phyloP scores from a whole-genome alignment of 2,329 filamentous ascomycete species.

The Bipolaris sorokiniana region DNA sequence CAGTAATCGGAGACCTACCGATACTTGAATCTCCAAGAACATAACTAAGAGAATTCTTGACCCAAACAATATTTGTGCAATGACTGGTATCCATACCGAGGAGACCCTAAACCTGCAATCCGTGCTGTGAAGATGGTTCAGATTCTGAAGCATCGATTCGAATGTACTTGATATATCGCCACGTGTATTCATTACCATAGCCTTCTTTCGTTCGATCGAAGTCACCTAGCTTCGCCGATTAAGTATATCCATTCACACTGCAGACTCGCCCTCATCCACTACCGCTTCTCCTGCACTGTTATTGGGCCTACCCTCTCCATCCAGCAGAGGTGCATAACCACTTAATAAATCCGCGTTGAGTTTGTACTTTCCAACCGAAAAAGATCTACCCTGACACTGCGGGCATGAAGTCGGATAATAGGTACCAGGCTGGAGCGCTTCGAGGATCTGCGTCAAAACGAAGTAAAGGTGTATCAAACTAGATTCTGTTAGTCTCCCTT shows the following conservation, averaged over 20 bases:
- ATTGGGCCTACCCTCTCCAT: background rate
- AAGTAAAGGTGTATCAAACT: slow-evolving; percentile 38
- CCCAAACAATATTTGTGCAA: too few species aligned
- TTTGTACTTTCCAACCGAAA: slow-evolving; percentile 20
- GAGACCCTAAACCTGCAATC: too few species aligned
- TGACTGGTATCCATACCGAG: too few species aligned
- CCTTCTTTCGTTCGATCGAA: background rate
- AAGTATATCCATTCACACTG: background rate
- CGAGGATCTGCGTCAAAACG: slow-evolving; percentile 21
- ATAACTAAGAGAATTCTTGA: too few species aligned
- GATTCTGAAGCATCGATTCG: background rate
- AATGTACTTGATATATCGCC: background rate
- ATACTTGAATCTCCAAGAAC: background rate
- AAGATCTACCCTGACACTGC: slow-evolving; percentile 31
- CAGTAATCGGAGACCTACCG: background rate
- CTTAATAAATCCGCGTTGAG: background rate
- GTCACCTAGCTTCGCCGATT: background rate
- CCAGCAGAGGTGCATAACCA: background rate
- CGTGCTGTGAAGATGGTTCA: background rate
- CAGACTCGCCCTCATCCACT: background rate
- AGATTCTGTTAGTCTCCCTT: background rate
- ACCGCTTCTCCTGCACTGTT: background rate
- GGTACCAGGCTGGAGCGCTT: slow-evolving; percentile 21
- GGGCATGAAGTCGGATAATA: slow-evolving; percentile 31
- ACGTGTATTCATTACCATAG: background rate